Conservation (phyloP, 1,284 basidiomycete species). For the Ganoderma leucocontextum region DNA sequence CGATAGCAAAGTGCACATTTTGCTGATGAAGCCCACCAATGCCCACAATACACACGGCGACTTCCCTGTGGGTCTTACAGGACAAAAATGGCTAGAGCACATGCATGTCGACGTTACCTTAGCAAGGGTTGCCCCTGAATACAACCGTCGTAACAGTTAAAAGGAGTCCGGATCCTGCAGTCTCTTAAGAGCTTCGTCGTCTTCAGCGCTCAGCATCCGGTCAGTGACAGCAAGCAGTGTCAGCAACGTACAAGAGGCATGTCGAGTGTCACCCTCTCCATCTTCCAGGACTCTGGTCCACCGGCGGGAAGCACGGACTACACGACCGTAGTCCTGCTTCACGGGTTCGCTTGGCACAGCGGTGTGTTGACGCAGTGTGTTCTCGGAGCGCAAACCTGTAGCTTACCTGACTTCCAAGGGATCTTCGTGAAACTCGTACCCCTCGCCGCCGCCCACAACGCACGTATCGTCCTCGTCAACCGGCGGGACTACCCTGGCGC, state of each 20-base stretch:
- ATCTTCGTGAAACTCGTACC: constrained; percentile 8
- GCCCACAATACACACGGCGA: neutral
- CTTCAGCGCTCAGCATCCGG: neutral
- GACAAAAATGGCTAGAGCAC: neutral
- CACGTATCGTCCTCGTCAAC: constrained; percentile 23
- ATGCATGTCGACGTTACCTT: neutral
- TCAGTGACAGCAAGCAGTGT: too few relatives aligned
- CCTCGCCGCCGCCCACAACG: constrained; percentile 9
- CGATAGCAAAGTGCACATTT: too few relatives aligned
- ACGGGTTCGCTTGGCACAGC: constrained; percentile 38
- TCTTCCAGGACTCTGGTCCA: constrained; percentile 2
- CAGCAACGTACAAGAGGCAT: neutral
- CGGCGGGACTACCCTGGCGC: constrained; percentile 21
- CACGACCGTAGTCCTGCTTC: constrained; percentile 38
- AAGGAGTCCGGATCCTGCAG: too few relatives aligned
- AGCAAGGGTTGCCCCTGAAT: neutral
- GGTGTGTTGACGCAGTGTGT: constrained; percentile 20
- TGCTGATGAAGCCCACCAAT: too few relatives aligned
- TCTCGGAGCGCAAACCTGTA: neutral
- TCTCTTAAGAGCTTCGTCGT: too few relatives aligned
- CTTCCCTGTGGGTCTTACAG: neutral
- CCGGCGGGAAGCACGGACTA: constrained; percentile 26
- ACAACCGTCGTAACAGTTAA: neutral
- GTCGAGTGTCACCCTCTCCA: neutral
- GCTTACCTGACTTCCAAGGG: neutral